Base-by-base conservation (phyloP, 2,329 filamentous ascomycete species). In the Aspergillus pseudoviridinutans region DNA sequence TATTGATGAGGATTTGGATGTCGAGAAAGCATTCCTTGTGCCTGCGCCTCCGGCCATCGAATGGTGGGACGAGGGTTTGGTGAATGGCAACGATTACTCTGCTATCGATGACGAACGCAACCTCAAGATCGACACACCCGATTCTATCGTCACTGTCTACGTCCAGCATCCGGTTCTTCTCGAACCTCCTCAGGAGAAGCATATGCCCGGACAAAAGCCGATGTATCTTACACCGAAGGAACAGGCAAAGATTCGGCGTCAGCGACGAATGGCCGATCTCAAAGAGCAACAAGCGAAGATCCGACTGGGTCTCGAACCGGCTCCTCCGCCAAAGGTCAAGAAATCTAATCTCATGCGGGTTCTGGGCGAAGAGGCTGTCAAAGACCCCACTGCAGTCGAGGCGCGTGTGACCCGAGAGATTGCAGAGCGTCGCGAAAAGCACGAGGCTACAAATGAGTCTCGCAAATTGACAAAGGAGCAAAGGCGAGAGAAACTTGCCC, bases 201-300 rank as follows among this genome's bases (percentile, higher is more conserved):
- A 91, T 58, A 80, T 86, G 14, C 88, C 91, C 1, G 80, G 84
- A 20, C 84, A 90, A 14, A 97, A 97, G 73, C 87, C 94, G 4
- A 92, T 97, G 87, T 95, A 90, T 73, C 83, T 99, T 54, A 99
- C 95, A 1, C 81, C 87, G 8, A 92, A 91, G 70, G 95, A 99
- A 77, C 91, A 93, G 74, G 89, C 90, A 53, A 97, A 97, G 74
- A 80, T 96, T 57, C 89, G 94, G 53, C 85, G 94, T 41, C 92
- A 97, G 75, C 87, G 91, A 55, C 87, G 95, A 63, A 93, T 93
- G 85, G 92, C 90, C 44, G 91, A 97, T 61, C 80, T 96, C 62
- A 97, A 97, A 74, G 95, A 99, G 75, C 88, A 92, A 70, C 94
- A 99, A 76, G 92, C 93, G 41, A 97, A 99, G 79, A 94, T 97